These are phyloP conservation scores for Gossypium longicalyx DNA, from an alignment of 345 rosid genomes.

Conservation along the genomic window DNA sequence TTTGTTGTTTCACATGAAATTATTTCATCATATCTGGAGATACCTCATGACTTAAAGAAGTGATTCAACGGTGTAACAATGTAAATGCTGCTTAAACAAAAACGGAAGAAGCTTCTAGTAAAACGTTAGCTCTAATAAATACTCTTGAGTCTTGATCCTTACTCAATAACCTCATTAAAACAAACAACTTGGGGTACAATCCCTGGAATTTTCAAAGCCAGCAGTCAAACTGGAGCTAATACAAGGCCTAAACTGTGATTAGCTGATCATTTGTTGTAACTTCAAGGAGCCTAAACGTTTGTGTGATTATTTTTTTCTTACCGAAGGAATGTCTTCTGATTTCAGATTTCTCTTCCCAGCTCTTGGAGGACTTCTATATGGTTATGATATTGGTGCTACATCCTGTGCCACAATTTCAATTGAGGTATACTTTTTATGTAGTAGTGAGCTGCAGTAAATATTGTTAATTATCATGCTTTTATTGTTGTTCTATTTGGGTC, in stretches of 20 bases:
- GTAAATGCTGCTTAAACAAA: not conserved
- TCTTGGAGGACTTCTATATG: conserved; percentile 87
- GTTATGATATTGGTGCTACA: conserved; percentile 94
- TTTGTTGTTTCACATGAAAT: not conserved
- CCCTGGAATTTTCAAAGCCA: not conserved
- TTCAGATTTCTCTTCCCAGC: conserved; percentile 98
- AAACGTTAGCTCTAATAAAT: not conserved
- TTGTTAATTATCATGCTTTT: not conserved
- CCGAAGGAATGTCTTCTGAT: conserved; percentile 24
- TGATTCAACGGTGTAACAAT: not conserved
- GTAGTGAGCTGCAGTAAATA: not conserved
- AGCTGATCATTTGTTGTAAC: not conserved
- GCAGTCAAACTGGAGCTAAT: not conserved
- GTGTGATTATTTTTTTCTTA: not conserved
- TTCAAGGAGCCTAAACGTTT: not conserved
- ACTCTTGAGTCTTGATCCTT: not conserved
- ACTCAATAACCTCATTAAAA: not conserved
- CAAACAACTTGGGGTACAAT: not conserved
- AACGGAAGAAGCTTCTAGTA: not conserved
- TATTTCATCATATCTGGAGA: not conserved
- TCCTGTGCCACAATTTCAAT: conserved; percentile 86
- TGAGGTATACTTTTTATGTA: conserved; percentile 38
- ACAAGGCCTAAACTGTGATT: not conserved
- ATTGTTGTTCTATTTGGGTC: not conserved
- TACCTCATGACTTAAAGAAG: not conserved